Evolutionary conservation across 345 rosid species (phyloP), one percentile per base, ranked within the genome.

Genomic region (Syzygium jambos): DNA sequence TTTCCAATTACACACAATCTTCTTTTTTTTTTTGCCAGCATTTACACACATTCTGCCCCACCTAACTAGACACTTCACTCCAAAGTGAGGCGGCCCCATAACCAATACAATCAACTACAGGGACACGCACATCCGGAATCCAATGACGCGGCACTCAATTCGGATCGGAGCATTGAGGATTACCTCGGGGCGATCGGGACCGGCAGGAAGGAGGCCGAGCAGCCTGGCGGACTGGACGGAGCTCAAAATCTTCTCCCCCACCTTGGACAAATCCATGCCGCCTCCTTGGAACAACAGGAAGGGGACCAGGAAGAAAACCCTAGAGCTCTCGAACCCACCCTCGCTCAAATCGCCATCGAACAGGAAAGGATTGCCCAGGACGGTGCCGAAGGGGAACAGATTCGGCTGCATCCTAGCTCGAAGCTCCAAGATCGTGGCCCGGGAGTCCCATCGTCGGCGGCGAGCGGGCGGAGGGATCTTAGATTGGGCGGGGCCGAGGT

Each of bases 141-240:
- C 25, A 57, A 61, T 65, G 49, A 59, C 73, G 55, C 82, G 9
- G 83, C 25, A 34, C 2, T 41, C 25, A 34, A 68, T 73, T 34
- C 80, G 80, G 80, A 73, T 73, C 80, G 23, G 4, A 11, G 7
- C 12, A 22, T 29, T 22, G 49, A 13, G 78, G 41, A 23, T 22
- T 89, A 96, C 99, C 97, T 96, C 96, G 30, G 99, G 99, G 9
- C 99, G 98, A 93, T 96, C 98, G 17, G 98, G 89, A 85, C 91
- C 80, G 46, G 94, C 89, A 87, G 98, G 99, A 90, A 98, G 89
- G 84, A 96, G 95, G 51, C 98, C 99, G 85, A 98, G 96, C 16
- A 98, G 95, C 88, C 94, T 91, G n/a, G 98, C 99, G 41, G 99
- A 98, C 86, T 96, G 95, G 16, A 98, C 99, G 85, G 99, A 98